Base-by-base conservation (phyloP, 768 basidiomycete species). In the Termitomyces sp. region DNA sequence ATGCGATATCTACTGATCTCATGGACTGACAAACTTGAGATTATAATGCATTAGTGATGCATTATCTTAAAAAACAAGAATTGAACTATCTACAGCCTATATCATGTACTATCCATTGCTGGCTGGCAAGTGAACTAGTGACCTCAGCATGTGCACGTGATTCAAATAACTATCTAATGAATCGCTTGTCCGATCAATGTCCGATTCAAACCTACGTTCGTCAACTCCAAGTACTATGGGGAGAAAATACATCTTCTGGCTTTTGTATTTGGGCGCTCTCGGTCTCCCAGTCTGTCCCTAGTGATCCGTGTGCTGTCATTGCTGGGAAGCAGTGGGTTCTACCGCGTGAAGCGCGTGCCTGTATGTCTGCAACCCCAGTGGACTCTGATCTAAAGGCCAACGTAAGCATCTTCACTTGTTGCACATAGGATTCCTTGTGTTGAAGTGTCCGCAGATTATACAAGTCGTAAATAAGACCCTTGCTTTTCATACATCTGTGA, bases 401-500 rank as follows among this genome's bases (percentile, higher is more conserved):
- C 64, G 83, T 84, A 63, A 55, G 83, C 82, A 27, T 54, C 43
- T 14, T 43, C 10, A 29, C 29, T 44, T 18, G 26, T 8, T 18
- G 20, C 37, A 13, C 20, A 31, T 36, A 26, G n/a, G 13, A 26
- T 55, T 2, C 46, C n/a, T 55, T 8, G 8, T 7, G 18, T 4
- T 34, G 18, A 37, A 24, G 5, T 18, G 2, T 46, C n/a, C 36
- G 5, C 57, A 85, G 83, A 76, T 81, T 44, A 73, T 85, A 51
- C 79, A 85, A 56, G 81, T 81, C 13, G 72, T 83, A 26, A 84
- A 77, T 64, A 83, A 80, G 66, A 83, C 82, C 0, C 67, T 85
- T 26, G 76, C 79, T 14, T 84, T 87, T 65, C 84, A 86, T 63
- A 82, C 83, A 0, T 84, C 83, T 1, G 77, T 80, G 24, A 85